phyloP scores from a whole-genome alignment of 2,329 filamentous ascomycete genomes.

The Chaetomium sp. region DNA sequence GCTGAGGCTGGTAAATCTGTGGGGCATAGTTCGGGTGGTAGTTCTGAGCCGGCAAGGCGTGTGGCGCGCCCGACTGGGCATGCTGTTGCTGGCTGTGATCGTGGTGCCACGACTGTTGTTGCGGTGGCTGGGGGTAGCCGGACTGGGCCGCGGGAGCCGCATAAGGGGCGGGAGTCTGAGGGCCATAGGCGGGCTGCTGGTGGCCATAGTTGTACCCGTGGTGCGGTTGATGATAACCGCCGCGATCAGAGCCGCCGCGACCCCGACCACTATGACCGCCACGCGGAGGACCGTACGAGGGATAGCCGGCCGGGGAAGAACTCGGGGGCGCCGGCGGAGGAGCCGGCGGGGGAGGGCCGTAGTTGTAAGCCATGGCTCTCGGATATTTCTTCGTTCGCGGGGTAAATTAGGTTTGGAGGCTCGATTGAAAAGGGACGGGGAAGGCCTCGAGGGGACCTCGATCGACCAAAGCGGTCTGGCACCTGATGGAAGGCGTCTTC shows the following conservation, averaged over 20 bases:
- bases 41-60: slow-evolving; percentile 45
- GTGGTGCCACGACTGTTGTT: slow-evolving; percentile 34
- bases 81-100: slow-evolving; percentile 36
- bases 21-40: slow-evolving; percentile 55
- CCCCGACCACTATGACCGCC: slow-evolving; percentile 35
- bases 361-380: slow-evolving; percentile 44
- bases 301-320: slow-evolving; percentile 32
- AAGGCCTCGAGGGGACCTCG: slow-evolving; percentile 6
- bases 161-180: slow-evolving; percentile 25
- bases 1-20: slow-evolving; percentile 43
- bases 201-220: slow-evolving; percentile 39
- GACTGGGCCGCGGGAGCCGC: slow-evolving; percentile 28
- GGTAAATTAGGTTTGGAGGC: neutral
- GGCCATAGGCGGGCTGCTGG: slow-evolving; percentile 28
- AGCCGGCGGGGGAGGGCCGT: slow-evolving; percentile 48
- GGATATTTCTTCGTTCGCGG: neutral
- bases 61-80: slow-evolving; percentile 35
- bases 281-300: slow-evolving; percentile 30
- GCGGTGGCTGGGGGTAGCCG: slow-evolving; percentile 35
- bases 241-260: slow-evolving; percentile 36
- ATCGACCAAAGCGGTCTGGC: neutral
- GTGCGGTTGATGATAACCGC: slow-evolving; percentile 36
- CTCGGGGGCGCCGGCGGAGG: slow-evolving; percentile 29
- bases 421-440: slow-evolving; percentile 1
- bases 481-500: slow-evolving; percentile 16